Evolutionary conservation across 2,329 filamentous ascomycete species (phyloP), one percentile per base, ranked within the genome.

Genomic region (Claviceps sp.): DNA sequence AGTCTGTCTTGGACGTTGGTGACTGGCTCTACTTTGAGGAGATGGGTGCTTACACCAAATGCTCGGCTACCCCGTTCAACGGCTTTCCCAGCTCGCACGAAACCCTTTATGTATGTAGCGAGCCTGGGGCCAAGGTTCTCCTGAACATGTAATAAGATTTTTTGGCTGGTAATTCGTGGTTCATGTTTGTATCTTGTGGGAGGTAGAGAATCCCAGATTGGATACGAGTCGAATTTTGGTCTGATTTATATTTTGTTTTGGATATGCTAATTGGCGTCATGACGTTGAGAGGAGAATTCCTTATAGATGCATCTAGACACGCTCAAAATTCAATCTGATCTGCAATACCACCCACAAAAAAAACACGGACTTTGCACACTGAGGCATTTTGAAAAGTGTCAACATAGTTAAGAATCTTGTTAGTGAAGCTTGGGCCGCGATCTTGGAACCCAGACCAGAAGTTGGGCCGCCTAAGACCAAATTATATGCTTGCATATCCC

Each of bases 1-100:
- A 81, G 38, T 82, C 86, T 50, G 78, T 85, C 47, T 73, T 98
- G 44, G 84, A 96, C 64, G 87, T 95, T 7, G 93, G 93, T 50
- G 93, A 98, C 68, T 98, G 93, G 93, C 77, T 98, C 51, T 98
- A 95, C 73, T 98, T 98, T 70, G 89, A 96, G 72, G 82, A 95
- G 56, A 98, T 98, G 93, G 93, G 93, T 52, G 91, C 93, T 24
- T 98, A 98, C 70, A 97, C 93, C 61, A 95, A 90, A 77, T 97
- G 91, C 76, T 96, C 89, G 55, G 91, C 93, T 57, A 98, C 93
- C 53, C 84, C 86, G 64, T 98, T 98, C 83, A 98, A 98, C 61
- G 93, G 93, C 57, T 98, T 97, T 71, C 87, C 84, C 51, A 88
- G 97, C 70, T 78, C 82, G 60, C 93, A 98, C 68, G 87, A 95